Base-by-base conservation (phyloP, 768 basidiomycete genomes). In the Agrocybe praecox region DNA sequence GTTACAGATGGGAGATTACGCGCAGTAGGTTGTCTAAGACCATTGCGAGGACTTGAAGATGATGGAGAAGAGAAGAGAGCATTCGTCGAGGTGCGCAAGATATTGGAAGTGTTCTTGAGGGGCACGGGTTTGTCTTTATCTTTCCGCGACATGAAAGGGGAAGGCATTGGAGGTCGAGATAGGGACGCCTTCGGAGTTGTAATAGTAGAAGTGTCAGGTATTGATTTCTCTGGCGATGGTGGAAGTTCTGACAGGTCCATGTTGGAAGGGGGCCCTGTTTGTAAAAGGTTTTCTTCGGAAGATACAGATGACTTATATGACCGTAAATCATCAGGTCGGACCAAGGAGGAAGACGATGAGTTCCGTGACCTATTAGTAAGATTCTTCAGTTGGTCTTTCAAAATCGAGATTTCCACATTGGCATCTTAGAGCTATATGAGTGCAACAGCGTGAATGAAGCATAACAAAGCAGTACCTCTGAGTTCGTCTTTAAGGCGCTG, bases 401-500 rank as follows among this genome's bases (percentile, higher is more conserved):
- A 76, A 52, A 95, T 90, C 18, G 86, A 82, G 23, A 94, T 82
- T 71, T 97, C 95, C 49, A 87, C 88, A 59, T 86, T 90, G 52
- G 92, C 85, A 75, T 96, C 95, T 96, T 63, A 29, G 47, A 46
- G 45, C 57, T 24, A 55, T 47, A 72, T 50, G 56, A 43, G 44
- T 40, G 34, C 26, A 12, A 21, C 23, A 4, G 29, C 34, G 26
- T 15, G 33, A 42, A 49, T 53, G 40, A n/a, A 23, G 46, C 29
- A 49, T 18, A n/a, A 18, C 32, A 36, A 48, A 56, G 43, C 17
- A 47, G 58, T 62, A 92, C 96, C 96, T 85, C 95, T 79, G 42
- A 98, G 74, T 67, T 98, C 96, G 66, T 98, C 97, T 70, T 87
- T 94, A 57, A 96, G 69, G 45, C 97, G 83, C 72, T 98, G 97